Base-by-base conservation (phyloP, 306 rosid genomes). In the Castanea sativa region DNA sequence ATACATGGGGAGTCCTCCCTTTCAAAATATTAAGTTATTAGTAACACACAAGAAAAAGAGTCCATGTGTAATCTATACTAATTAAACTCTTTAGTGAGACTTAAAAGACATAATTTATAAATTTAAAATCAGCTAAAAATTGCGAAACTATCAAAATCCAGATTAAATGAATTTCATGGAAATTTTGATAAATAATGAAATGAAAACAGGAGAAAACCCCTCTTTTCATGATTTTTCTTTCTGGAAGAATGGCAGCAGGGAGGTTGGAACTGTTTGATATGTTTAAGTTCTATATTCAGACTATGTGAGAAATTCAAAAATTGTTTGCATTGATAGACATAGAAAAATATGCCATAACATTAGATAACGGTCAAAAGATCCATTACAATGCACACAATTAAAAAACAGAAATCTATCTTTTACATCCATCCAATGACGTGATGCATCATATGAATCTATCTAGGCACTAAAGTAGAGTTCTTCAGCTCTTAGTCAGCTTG, bases 1-100 rank as follows among this genome's bases (percentile, higher is more conserved):
- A 81, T 92, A 94, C 90, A 92, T 87, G 0, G 99, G 97, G 43
- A 94, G 82, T 33, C 99, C 99, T 80, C 99, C 99, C 99, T 94
- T 76, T 59, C 71, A 74, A 73, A 73, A 7, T 13, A 61, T 61
- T 29, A 29, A 27, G 19, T 27, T 7, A 5, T 14, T 5, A 61
- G n/a, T 27, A 61, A 13, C 33, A 61, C 41, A 23, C 65, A 20
- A 59, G 19, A 65, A 33, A 5, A 53, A 52, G 2, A 32, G 10
- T 38, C 70, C 53, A 75, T 55, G 63, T n/a, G 64, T 30, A 51
- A 57, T 21, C 32, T 60, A 52, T 32, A 75, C 74, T 35, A 51
- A 60, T 64, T 58, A 19, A 80, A 71, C 30, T 29, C 30, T 29
- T 29, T 29, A 29, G 30, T 29, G 30, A 2, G 30, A 29, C 3